Conservation (phyloP, 441 rosid genomes). For the Viola pubescens region DNA sequence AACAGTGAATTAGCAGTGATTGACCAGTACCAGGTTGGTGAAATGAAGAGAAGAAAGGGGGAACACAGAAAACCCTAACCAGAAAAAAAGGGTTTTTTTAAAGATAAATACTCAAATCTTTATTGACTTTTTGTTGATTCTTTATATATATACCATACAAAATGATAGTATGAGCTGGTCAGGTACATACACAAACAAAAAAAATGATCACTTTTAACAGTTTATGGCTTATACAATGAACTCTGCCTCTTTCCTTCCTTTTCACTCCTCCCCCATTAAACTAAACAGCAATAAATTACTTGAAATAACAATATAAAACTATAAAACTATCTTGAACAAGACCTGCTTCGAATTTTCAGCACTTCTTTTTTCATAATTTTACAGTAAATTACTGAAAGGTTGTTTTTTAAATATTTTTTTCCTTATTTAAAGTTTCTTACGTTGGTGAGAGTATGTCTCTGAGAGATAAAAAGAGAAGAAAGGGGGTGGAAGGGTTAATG, state of each 20-base stretch:
- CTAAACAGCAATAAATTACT: too few species aligned
- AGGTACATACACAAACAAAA: background rate
- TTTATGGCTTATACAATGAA: background rate
- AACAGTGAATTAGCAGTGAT: background rate
- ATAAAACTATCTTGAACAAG: too few species aligned
- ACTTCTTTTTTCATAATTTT: background rate
- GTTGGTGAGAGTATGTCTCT: background rate
- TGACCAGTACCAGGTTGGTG: constrained; percentile 10
- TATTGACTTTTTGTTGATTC: too few species aligned
- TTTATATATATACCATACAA: too few species aligned
- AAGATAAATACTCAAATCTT: constrained; percentile 11
- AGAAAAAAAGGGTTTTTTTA: constrained; percentile 4
- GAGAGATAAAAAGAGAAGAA: background rate
- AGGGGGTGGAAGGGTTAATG: background rate
- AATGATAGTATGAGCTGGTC: too few species aligned
- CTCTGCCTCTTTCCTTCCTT: background rate
- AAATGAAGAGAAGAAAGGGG: constrained; percentile 11
- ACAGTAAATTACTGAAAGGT: background rate
- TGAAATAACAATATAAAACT: too few species aligned
- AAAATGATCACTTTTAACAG: background rate
- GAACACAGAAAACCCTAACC: constrained; percentile 25
- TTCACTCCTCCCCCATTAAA: too few species aligned
- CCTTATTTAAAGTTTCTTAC: background rate
- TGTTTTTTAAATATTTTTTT: too few species aligned
- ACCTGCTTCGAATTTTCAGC: constrained; percentile 20